Base-by-base conservation (phyloP, 2,329 filamentous ascomycete species). In the Scleromitrula shiraiana region DNA sequence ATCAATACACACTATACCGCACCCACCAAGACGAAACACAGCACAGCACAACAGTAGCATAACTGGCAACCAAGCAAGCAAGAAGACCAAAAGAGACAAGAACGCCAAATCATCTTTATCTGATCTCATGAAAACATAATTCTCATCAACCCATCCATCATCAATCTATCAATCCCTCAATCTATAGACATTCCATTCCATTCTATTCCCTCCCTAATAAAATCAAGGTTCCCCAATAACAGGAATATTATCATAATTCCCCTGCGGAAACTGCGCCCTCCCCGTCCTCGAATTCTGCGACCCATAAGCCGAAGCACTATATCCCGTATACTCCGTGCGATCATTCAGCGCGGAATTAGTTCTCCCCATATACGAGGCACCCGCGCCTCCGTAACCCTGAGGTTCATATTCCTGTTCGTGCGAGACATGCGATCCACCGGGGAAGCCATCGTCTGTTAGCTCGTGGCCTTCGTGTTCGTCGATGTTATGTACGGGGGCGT, bases 401-500 rank as follows among this genome's bases (percentile, higher is more conserved):
- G 46, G 46, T 20, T 47, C 52, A 23, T 53, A 52, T 30, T 50
- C 42, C 7, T 50, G 38, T 2, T 41, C 17, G n/a, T 46, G 33
- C 15, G 26, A 10, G n/a, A n/a, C n/a, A n/a, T n/a, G n/a, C 36
- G 50, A 36, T 29, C 50, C 41, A 14, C 47, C 37, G 9, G 44
- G n/a, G 26, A 45, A 53, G 44, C 44, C 33, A 45, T 38, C 38
- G 10, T 53, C 50, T 19, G 50, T 55, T 29, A 52, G 45, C 20
- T 62, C 59, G 23, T 61, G 56, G 6, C 51, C 42, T 20, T 62
- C 60, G 15, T 61, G 57, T 4, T 59, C 55, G 40, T 63, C 62
- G 7, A 49, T 64, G 52, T 78, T 69, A 63, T 80, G 72, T 52
- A 83, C 73, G 12, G 76, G 77, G 42, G 79, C 76, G 59, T 83